A percentile compares a stretch with the other conserved stretches of the same genome.
Evolutionary conservation across 2,329 filamentous ascomycete species (phyloP).

Genomic region (Metarhizium rileyi): DNA sequence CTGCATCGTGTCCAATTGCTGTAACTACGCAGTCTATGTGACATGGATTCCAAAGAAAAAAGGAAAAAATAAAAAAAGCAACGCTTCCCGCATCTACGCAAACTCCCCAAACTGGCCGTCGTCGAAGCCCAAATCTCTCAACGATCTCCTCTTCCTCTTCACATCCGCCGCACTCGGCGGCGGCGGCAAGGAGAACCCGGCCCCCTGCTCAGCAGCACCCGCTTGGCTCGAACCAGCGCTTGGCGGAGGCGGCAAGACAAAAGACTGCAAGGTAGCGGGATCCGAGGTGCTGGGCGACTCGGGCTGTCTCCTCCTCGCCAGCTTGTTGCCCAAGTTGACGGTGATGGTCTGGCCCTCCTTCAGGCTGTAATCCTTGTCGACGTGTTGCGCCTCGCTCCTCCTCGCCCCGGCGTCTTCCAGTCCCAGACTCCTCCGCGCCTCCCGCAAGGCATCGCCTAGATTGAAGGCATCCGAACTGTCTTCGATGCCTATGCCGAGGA

Average conservation of each 20-base stretch:
- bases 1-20: neutral
- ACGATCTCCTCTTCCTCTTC: conserved; percentile 48
- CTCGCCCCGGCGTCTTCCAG: conserved; percentile 34
- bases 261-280: conserved; percentile 37
- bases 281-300: conserved; percentile 6
- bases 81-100: conserved; percentile 27
- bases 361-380: conserved; percentile 62
- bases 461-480: conserved; percentile 81
- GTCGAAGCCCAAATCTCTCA: conserved; percentile 68
- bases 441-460: conserved; percentile 70
- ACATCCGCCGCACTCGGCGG: conserved; percentile 54
- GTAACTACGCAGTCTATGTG: conserved; percentile 3
- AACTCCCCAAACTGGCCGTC: conserved; percentile 87
- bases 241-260: conserved; percentile 69
- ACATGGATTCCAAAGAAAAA: neutral
- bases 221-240: conserved; percentile 3
- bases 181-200: conserved; percentile 49
- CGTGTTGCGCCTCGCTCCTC: conserved; percentile 25
- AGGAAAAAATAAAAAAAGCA: too few species aligned
- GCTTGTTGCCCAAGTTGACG: conserved; percentile 57
- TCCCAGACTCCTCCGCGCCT: conserved; percentile 61
- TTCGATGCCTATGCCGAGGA: conserved; percentile 79
- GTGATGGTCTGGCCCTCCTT: conserved; percentile 88
- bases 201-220: conserved; percentile 23
- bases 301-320: conserved; percentile 36